Base-by-base conservation (phyloP, 2,329 filamentous ascomycete species). In the Diaporthe humulicola region DNA sequence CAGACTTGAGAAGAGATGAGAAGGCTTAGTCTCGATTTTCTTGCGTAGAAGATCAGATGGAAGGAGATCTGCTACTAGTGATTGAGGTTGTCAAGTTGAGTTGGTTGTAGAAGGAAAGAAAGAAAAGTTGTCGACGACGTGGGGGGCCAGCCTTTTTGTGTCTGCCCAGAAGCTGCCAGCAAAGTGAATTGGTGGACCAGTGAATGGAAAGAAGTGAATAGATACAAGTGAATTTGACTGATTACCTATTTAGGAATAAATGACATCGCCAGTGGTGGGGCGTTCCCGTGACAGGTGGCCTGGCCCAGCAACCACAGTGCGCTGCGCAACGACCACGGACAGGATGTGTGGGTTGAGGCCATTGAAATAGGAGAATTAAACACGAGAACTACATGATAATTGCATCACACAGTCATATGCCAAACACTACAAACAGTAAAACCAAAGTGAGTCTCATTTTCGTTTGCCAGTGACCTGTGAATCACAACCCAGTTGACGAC, bases 351-450 rank as follows among this genome's bases (percentile, higher is more conserved):
- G 40, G 17, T 48, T 30, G 15, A 64, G 19, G 25, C 9, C 8
- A 9, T 12, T 36, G 15, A 66, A 33, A 66, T 64, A 22, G n/a
- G 15, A 22, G 14, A 1, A 4, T 8, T 9, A 28, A 1, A 17
- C 19, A 1, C 40, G 19, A 17, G 0, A 3, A 4, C n/a, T n/a
- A 2, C 3, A 19, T n/a, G 12, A 28, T 7, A 1, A n/a, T 22
- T 48, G 19, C 40, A 48, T 22, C 40, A 48, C 19, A 22, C 17
- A 8, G 15, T 48, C 4, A 33, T 1, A 48, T n/a, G n/a, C n/a
- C 12, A 9, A 48, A 14, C 5, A 22, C 2, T 33, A n/a, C 60
- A n/a, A 48, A 33, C 60, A 30, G 3, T 8, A 1, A 25, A 25
- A 36, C 2, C 1, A 7, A n/a, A n/a, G 2, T 66, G 60, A 66